A percentile compares a stretch with the other conserved stretches of the same genome.
phyloP scores from a whole-genome alignment of 768 basidiomycete genomes.

The Collybia nuda region DNA sequence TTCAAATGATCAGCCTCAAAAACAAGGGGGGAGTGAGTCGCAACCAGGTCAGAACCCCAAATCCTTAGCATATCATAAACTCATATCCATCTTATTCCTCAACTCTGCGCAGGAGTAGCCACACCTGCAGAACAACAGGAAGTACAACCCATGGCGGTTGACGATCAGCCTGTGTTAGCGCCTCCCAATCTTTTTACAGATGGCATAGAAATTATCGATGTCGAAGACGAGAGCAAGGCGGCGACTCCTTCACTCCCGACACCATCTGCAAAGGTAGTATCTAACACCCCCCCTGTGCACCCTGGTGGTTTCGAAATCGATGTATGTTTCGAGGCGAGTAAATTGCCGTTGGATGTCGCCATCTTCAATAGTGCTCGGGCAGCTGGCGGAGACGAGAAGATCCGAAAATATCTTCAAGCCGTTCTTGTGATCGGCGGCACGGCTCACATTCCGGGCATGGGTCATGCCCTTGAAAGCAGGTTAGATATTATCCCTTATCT shows the following conservation, averaged over 20 bases:
- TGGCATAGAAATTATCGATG: slow-evolving; percentile 47
- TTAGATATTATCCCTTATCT: slow-evolving; percentile 23
- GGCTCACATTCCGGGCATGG: slow-evolving; percentile 78
- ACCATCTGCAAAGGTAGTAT: slow-evolving; percentile 13
- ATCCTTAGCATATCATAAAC: not conserved
- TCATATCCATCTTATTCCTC: not conserved
- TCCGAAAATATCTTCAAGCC: slow-evolving; percentile 84
- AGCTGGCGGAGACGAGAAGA: slow-evolving; percentile 85
- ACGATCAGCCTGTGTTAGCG: slow-evolving; percentile 27
- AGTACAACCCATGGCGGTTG: slow-evolving; percentile 26
- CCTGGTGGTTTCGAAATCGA: slow-evolving; percentile 64
- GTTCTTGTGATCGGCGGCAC: slow-evolving; percentile 88
- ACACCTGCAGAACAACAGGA: slow-evolving; percentile 29
- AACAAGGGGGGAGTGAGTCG: slow-evolving; percentile 4
- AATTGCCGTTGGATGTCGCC: slow-evolving; percentile 88
- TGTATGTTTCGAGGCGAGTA: slow-evolving; percentile 81
- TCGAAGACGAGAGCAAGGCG: slow-evolving; percentile 42
- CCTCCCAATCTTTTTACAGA: slow-evolving; percentile 18
- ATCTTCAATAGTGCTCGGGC: slow-evolving; percentile 92
- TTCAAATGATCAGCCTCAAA: slow-evolving; percentile 16
- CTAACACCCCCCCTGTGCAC: slow-evolving; percentile 23
- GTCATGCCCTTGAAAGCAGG: slow-evolving; percentile 88
- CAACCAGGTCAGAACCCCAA: slow-evolving; percentile 11
- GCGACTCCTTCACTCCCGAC: slow-evolving; percentile 23
- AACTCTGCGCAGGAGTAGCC: slow-evolving; percentile 10